Conservation (phyloP, 768 basidiomycete genomes). For the Serendipita sp. region DNA sequence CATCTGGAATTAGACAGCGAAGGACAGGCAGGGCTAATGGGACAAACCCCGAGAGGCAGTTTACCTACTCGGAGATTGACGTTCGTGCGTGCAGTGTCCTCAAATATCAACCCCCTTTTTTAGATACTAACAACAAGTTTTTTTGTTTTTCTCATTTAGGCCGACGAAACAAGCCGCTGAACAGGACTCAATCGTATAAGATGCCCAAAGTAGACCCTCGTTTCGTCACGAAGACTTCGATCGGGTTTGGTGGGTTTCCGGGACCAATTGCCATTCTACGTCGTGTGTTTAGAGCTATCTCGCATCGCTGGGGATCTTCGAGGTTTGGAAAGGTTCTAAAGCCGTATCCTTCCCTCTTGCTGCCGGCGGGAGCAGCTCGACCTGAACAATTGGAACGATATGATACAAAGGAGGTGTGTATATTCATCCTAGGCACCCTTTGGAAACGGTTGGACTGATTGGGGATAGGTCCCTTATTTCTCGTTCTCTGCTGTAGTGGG, state of each 20-base stretch:
- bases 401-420: neutral
- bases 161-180: neutral
- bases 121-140: neutral
- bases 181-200: neutral
- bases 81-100: neutral
- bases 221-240: neutral
- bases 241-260: constrained; percentile 3
- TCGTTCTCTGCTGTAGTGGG: constrained; percentile 22
- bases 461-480: constrained; percentile 20
- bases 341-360: neutral
- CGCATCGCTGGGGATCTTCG: neutral
- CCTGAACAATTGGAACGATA: neutral
- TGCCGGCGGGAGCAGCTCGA: neutral
- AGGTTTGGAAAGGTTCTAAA: neutral
- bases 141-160: neutral
- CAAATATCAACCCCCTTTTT: neutral
- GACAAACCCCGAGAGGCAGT: neutral
- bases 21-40: neutral
- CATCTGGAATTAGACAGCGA: neutral
- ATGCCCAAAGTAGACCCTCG: neutral
- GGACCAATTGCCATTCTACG: neutral
- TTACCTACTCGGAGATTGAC: neutral
- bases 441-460: too few relatives aligned
- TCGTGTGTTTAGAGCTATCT: neutral
- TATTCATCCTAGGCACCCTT: neutral